phyloP scores from a whole-genome alignment of 2,329 filamentous ascomycete genomes.

The Amauroascus niger region DNA sequence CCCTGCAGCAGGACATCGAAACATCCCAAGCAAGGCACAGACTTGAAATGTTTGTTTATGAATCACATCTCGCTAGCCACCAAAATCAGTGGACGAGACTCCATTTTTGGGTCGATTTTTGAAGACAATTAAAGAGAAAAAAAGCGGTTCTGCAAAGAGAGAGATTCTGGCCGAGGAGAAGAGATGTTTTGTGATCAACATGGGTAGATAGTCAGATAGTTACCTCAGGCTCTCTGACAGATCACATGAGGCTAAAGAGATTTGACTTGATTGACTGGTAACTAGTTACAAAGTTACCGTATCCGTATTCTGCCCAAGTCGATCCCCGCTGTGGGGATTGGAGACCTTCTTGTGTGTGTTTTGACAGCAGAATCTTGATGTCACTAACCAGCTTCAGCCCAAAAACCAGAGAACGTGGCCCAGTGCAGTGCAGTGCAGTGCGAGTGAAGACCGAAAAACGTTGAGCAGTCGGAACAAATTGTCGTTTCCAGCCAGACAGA shows the following conservation, averaged over 20 bases:
- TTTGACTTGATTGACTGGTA: background rate
- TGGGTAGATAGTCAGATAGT: background rate
- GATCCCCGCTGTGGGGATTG: background rate
- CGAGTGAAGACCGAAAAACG: background rate
- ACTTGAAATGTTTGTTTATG: background rate
- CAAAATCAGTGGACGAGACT: background rate
- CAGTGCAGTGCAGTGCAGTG: no score
- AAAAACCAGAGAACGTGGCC: no score
- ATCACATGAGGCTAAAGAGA: slow-evolving; percentile 1
- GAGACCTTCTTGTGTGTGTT: background rate
- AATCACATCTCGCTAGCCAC: background rate
- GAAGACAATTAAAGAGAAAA: no score
- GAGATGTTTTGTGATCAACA: background rate
- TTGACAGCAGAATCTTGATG: no score
- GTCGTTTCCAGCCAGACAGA: no score
- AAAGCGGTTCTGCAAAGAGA: background rate
- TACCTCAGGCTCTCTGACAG: background rate
- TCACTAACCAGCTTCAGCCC: no score
- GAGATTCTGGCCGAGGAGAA: background rate
- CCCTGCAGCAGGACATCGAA: background rate
- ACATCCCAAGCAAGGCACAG: background rate
- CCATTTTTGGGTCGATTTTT: background rate
- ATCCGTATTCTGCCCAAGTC: background rate
- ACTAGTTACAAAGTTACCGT: no score
- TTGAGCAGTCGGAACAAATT: background rate